Percentiles rank a stretch among this genome's conserved stretches.
phyloP scores from a whole-genome alignment of 176 grass and related monocot species.

The Phyllostachys edulis region DNA sequence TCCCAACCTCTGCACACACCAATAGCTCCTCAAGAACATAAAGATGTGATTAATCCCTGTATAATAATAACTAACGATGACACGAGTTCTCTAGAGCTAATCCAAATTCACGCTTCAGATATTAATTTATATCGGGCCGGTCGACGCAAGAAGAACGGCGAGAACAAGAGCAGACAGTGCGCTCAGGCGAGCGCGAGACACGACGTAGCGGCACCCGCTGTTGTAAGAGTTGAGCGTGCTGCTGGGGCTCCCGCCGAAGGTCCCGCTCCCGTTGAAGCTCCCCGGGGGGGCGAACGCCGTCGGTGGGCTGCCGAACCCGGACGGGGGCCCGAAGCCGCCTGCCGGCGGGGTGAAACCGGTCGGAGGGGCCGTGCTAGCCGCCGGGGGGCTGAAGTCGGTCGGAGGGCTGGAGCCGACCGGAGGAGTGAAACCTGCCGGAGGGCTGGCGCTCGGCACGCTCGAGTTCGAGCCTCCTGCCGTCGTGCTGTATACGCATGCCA shows the following conservation, averaged over 20 bases:
- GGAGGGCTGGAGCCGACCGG: constrained; percentile 44
- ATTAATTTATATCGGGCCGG: constrained; percentile 35
- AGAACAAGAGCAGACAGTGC: background rate
- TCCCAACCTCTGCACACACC: constrained; percentile 23
- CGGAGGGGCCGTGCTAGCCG: constrained; percentile 19
- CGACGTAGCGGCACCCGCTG: background rate
- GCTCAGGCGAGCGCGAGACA: background rate
- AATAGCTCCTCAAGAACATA: background rate
- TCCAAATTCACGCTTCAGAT: background rate
- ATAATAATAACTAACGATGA: background rate
- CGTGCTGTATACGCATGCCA: constrained; percentile 18
- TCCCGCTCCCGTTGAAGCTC: constrained; percentile 35
- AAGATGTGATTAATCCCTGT: background rate
- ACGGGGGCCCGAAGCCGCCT: background rate
- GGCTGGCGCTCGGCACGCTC: constrained; percentile 9
- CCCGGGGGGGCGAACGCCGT: constrained; percentile 25
- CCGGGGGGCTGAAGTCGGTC: constrained; percentile 31
- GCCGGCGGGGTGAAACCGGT: constrained; percentile 20
- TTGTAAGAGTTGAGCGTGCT: constrained; percentile 38
- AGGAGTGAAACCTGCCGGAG: constrained; percentile 35
- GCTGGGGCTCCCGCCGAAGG: constrained; percentile 45
- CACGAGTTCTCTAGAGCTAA: background rate
- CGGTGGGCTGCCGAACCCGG: constrained; percentile 32
- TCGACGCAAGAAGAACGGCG: background rate
- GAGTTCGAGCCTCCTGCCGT: constrained; percentile 43